A percentile compares a stretch with the other conserved stretches of the same genome.
Conservation (phyloP, 164 flowering plant species). For the Tinospora cordifolia region DNA sequence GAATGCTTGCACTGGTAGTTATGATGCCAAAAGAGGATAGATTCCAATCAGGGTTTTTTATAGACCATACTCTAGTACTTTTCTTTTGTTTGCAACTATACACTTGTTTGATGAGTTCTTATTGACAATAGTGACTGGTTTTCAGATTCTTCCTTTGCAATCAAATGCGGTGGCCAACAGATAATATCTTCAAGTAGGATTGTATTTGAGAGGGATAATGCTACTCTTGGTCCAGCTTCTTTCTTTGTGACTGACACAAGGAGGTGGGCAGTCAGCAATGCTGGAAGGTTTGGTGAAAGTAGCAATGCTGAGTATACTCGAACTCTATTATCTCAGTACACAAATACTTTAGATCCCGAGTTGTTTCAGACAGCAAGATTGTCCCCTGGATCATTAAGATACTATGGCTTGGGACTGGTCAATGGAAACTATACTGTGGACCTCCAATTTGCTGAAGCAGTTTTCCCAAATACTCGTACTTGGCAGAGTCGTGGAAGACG, state of each 20-base stretch:
- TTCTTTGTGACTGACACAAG: slow-evolving; percentile 36
- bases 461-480: slow-evolving; percentile 19
- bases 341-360: slow-evolving; percentile 51
- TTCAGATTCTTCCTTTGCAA: slow-evolving; percentile 61
- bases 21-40: neutral
- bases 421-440: slow-evolving; percentile 71
- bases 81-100: neutral
- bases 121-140: neutral
- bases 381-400: slow-evolving; percentile 74
- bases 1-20: neutral
- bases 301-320: slow-evolving; percentile 28
- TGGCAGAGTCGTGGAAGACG: slow-evolving; percentile 77
- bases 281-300: slow-evolving; percentile 42
- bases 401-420: slow-evolving; percentile 80
- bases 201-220: slow-evolving; percentile 48
- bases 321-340: slow-evolving; percentile 26
- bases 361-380: slow-evolving; percentile 50
- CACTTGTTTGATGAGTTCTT: neutral
- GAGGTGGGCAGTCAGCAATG: slow-evolving; percentile 80
- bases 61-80: neutral
- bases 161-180: slow-evolving; percentile 72
- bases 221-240: slow-evolving; percentile 58
- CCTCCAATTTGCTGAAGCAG: slow-evolving; percentile 63
- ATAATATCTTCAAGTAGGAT: slow-evolving; percentile 28
- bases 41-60: neutral